Base-by-base conservation (phyloP, 805 yeast species). In the Saccharomycopsis schoenii region DNA sequence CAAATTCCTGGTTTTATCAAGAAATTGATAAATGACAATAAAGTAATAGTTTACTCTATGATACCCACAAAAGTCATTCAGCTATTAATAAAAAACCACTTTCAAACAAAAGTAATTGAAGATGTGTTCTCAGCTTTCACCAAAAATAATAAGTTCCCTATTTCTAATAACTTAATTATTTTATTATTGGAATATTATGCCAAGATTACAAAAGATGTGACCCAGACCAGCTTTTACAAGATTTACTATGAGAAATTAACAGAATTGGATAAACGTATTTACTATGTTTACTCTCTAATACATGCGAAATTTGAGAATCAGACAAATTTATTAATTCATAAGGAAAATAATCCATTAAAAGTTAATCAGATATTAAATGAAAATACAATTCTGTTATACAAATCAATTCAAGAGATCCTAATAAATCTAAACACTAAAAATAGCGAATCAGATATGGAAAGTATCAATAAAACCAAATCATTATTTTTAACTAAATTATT, bases 241-340 rank as follows among this genome's bases (percentile, higher is more conserved):
- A 39, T 29, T 19, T 41, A 47, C 17, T 15, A 43, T n/a, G 6
- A 15, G 6, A 14, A n/a, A 14, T 21, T 59, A 15, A 17, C 29
- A 15, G 52, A 55, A 5, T 39, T 39, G 15, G 61, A 59, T 11
- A 34, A 40, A 12, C 4, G 41, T 4, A 59, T 51, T 17, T 34
- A 43, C 29, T 50, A 54, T 42, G 50, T 39, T 9, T 34, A 25
- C n/a, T n/a, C n/a, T 19, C 4, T 42, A 24, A 34, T 59, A n/a
- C 25, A 47, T 47, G 9, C 17, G 40, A 50, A 59, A 29, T 43
- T 59, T 39, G 19, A 42, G 34, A 29, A 41, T 17, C 61, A 59
- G 21, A 57, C 55, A 55, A 57, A 59, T 17, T 12, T 59, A 15
- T 42, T 59, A 40, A 25, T 59, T 29, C 36, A 50, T 24, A 12